phyloP scores from a whole-genome alignment of 2,329 filamentous ascomycete species.

The Furcasterigmium sp. region DNA sequence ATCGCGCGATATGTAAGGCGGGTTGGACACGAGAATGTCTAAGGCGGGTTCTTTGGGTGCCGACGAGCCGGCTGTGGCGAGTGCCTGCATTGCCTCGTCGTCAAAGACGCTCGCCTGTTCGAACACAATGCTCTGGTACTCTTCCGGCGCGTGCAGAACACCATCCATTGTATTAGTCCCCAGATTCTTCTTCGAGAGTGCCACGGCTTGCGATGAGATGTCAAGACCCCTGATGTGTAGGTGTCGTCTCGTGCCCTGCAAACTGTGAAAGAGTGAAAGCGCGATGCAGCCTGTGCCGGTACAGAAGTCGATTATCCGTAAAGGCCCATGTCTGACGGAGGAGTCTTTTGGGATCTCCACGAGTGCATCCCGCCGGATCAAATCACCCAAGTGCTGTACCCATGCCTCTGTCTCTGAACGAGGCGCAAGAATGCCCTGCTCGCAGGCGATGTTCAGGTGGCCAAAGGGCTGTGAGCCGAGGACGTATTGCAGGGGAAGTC shows the following conservation, averaged over 20 bases:
- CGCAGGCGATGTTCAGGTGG: conserved; percentile 70
- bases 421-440: conserved; percentile 77
- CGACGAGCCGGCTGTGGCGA: conserved; percentile 14
- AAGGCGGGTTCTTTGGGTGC: conserved; percentile 20
- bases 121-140: conserved; percentile 34
- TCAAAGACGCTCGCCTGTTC: conserved; percentile 43
- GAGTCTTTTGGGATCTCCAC: not conserved
- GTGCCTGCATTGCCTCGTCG: conserved; percentile 25
- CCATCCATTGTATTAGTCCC: conserved; percentile 35
- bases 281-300: conserved; percentile 90
- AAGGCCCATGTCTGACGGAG: conserved; percentile 10
- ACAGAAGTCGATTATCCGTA: conserved; percentile 78
- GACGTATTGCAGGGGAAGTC: conserved; percentile 83
- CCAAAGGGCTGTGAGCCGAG: conserved; percentile 88
- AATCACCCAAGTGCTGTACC: conserved; percentile 47
- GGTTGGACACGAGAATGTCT: conserved; percentile 80
- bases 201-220: conserved; percentile 60
- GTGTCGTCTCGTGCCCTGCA: conserved; percentile 33
- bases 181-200: conserved; percentile 62
- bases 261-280: conserved; percentile 63
- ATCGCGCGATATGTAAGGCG: conserved; percentile 75
- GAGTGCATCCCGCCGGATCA: conserved; percentile 11
- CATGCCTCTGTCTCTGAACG: conserved; percentile 72
- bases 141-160: conserved; percentile 12
- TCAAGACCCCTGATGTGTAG: conserved; percentile 67